Conservation (phyloP, 441 rosid species). For the Adansonia grandidieri region DNA sequence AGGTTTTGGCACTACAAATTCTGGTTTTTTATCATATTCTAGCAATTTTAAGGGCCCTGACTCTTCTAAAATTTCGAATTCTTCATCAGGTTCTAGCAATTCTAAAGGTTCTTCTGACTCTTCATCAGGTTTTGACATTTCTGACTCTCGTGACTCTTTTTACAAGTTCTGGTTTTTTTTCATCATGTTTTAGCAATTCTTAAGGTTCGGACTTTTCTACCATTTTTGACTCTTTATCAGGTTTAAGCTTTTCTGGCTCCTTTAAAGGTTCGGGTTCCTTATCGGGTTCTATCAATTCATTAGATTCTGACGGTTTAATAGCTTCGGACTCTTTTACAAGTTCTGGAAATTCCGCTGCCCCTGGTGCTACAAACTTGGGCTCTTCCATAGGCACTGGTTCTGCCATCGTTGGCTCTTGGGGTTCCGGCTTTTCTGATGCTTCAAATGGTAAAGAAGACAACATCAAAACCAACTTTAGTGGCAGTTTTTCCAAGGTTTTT, state of each 20-base stretch:
- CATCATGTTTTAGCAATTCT: neutral
- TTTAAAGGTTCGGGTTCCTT: neutral
- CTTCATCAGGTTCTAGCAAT: neutral
- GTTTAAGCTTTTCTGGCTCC: neutral
- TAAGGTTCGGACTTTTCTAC: neutral
- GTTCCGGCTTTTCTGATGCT: neutral
- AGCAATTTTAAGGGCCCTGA: neutral
- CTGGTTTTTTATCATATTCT: neutral
- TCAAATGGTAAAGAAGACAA: neutral
- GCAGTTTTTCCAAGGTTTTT: conserved; percentile 38
- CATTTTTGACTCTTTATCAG: neutral
- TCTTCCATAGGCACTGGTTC: neutral
- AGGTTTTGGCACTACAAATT: neutral
- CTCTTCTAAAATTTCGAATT: neutral
- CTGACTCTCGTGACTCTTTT: neutral
- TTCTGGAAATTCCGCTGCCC: neutral
- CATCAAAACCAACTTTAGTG: conserved; percentile 19
- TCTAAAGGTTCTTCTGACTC: neutral
- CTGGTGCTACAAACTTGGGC: neutral
- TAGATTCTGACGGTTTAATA: neutral
- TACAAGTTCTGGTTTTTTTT: neutral
- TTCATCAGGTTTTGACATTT: neutral
- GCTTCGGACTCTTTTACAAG: neutral
- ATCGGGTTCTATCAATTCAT: neutral
- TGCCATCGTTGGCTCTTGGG: too few species aligned